phyloP scores from a whole-genome alignment of 2,329 filamentous ascomycete species.

The Trichophyton rubrum region DNA sequence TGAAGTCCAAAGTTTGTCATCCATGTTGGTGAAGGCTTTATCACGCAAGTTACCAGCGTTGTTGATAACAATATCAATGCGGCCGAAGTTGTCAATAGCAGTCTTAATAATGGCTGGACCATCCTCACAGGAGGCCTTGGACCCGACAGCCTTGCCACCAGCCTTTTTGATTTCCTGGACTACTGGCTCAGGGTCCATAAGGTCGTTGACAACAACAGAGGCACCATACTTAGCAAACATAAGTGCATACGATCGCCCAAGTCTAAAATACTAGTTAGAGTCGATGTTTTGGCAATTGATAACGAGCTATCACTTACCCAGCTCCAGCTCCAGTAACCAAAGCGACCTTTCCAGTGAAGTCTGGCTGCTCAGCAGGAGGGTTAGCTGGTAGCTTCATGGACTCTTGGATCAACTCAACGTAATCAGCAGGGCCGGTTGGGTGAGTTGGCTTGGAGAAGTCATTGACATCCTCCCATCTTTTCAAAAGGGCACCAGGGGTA shows the following conservation, averaged over 20 bases:
- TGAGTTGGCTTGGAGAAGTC: slow-evolving; percentile 79
- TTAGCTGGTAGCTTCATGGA: slow-evolving; percentile 66
- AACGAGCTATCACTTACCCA: slow-evolving; percentile 40
- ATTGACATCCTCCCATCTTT: slow-evolving; percentile 77
- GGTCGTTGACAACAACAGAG: slow-evolving; percentile 84
- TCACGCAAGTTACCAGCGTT: slow-evolving; percentile 96
- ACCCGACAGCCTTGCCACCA: slow-evolving; percentile 80
- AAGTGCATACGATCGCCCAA: slow-evolving; percentile 80
- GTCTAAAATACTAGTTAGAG: slow-evolving; percentile 39
- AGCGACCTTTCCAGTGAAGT: slow-evolving; percentile 75
- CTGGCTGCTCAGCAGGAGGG: slow-evolving; percentile 57
- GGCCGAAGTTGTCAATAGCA: slow-evolving; percentile 85
- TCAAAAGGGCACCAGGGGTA: slow-evolving; percentile 74
- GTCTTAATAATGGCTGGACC: slow-evolving; percentile 83
- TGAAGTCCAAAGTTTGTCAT: slow-evolving; percentile 81
- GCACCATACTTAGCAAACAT: slow-evolving; percentile 77
- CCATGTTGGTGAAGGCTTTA: slow-evolving; percentile 97
- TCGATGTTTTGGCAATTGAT: background rate
- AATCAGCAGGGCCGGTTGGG: slow-evolving; percentile 75
- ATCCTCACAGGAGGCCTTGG: slow-evolving; percentile 88
- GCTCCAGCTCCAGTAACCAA: slow-evolving; percentile 79
- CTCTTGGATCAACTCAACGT: slow-evolving; percentile 71
- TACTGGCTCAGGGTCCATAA: slow-evolving; percentile 80
- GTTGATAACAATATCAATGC: slow-evolving; percentile 92
- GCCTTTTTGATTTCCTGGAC: slow-evolving; percentile 84